Conservation (phyloP, 352 stramenopile genomes). For the Thraustochytrium sp. region DNA sequence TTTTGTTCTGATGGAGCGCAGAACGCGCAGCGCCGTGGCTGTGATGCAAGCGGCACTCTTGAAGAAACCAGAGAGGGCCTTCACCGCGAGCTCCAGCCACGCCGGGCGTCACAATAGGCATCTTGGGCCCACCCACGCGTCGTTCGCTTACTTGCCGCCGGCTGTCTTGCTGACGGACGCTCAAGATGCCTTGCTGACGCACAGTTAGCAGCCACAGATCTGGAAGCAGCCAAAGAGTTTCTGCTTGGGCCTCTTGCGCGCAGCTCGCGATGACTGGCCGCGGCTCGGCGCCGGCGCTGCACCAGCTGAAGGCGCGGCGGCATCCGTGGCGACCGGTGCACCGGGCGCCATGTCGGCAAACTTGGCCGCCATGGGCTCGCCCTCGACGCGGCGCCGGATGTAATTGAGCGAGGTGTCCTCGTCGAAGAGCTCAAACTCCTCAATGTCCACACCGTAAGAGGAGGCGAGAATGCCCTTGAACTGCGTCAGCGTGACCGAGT, state of each 20-base stretch:
- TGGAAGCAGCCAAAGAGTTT: conserved; percentile 28
- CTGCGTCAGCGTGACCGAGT: conserved; percentile 87
- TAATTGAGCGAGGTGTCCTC: conserved; percentile 82
- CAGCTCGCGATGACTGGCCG: background rate
- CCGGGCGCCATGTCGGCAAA: background rate
- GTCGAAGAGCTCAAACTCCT: conserved; percentile 72
- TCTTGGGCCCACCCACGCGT: too few species aligned
- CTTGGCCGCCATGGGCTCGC: background rate
- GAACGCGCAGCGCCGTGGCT: too few species aligned
- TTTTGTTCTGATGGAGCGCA: too few species aligned
- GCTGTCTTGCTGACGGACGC: background rate
- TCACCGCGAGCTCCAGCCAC: too few species aligned
- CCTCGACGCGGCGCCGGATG: conserved; percentile 48
- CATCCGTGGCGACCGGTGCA: background rate
- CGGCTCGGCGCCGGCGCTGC: background rate
- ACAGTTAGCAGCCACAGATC: background rate
- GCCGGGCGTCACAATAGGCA: too few species aligned
- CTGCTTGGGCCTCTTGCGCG: background rate
- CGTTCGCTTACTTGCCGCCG: too few species aligned
- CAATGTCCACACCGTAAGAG: conserved; percentile 60
- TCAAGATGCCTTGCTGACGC: background rate
- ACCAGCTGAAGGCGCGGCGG: background rate
- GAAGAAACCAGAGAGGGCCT: too few species aligned
- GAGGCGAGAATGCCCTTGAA: conserved; percentile 84
- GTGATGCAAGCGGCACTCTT: too few species aligned